Base-by-base conservation (phyloP, 768 basidiomycete species). In the Boletus rubescentipes region DNA sequence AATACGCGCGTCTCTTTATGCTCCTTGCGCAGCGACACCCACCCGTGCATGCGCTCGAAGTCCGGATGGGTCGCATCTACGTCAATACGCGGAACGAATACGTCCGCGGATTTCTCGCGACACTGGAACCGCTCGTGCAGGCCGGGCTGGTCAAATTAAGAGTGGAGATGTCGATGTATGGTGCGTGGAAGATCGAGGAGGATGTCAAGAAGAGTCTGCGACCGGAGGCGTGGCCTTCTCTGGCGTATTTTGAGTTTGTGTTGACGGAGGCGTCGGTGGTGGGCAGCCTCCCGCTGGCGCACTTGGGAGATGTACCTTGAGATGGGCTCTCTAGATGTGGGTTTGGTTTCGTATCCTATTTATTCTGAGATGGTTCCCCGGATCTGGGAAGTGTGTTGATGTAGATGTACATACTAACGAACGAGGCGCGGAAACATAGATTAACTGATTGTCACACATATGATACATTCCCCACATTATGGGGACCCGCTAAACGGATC, bases 181-280 rank as follows among this genome's bases (percentile, higher is more conserved):
- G 51, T 16, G 42, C 46, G 6, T 60, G 51, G 48, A 48, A 43
- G 29, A 46, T 54, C 8, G 51, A 45, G 16, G 51, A 59, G 34
- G 51, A 42, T 20, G 37, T 60, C 42, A 54, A 40, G 39, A 40
- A 15, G 40, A 54, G n/a, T 52, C 16, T 60, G 14, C 39, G 34
- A 12, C 34, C 38, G 0, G 59, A 59, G 38, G 48, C 51, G 7
- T 60, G 59, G 59, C 59, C 51, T 39, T 53, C 51, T 0, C 16
- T 59, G 34, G 31, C 35, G 12, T 34, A 34, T 37, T 59, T 53
- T n/a, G 58, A 58, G 31, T 58, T 59, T 31, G 32, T 45, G 38
- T 49, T 57, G 58, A 59, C 18, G 23, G 58, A 59, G 31, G 50
- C 46, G 1, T 57, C 42, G 32, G 36, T 10, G 20, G 37, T 46